Evolutionary conservation across 2,329 filamentous ascomycete genomes (phyloP).

Genomic region (Neonectria punicea): DNA sequence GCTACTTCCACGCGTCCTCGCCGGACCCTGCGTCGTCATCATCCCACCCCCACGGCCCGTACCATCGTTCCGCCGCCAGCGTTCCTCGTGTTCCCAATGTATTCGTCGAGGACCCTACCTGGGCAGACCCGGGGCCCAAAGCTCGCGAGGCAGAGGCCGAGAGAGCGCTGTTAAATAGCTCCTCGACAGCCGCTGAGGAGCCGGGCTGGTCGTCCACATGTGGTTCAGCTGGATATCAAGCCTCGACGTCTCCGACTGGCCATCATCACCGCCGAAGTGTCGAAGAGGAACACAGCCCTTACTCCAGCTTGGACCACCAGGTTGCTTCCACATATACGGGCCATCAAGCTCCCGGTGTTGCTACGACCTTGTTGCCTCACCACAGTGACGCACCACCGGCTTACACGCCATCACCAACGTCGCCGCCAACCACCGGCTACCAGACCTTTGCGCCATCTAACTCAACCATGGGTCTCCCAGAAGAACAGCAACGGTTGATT

Average conservation of each 20-base stretch:
- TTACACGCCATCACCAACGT: slow-evolving; percentile 58
- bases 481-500: slow-evolving; percentile 57
- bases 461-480: slow-evolving; percentile 53
- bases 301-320: neutral
- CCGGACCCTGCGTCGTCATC: slow-evolving; percentile 38
- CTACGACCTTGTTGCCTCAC: slow-evolving; percentile 31
- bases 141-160: slow-evolving; percentile 57
- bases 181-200: neutral
- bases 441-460: slow-evolving; percentile 53
- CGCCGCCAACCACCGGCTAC: slow-evolving; percentile 50
- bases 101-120: slow-evolving; percentile 60
- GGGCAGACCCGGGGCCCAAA: slow-evolving; percentile 54
- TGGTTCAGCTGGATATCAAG: neutral
- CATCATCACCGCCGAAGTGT: slow-evolving; percentile 40
- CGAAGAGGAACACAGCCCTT: slow-evolving; percentile 30
- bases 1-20: slow-evolving; percentile 60
- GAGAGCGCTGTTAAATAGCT: slow-evolving; percentile 45
- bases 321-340: slow-evolving; percentile 3
- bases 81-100: slow-evolving; percentile 60
- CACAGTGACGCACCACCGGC: slow-evolving; percentile 60
- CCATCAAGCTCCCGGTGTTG: slow-evolving; percentile 2
- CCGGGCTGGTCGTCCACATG: neutral
- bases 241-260: neutral
- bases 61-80: slow-evolving; percentile 44
- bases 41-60: slow-evolving; percentile 30